Evolutionary conservation across 441 rosid species (phyloP), one percentile per base, ranked within the genome.

Genomic region (Omphalea diandra): DNA sequence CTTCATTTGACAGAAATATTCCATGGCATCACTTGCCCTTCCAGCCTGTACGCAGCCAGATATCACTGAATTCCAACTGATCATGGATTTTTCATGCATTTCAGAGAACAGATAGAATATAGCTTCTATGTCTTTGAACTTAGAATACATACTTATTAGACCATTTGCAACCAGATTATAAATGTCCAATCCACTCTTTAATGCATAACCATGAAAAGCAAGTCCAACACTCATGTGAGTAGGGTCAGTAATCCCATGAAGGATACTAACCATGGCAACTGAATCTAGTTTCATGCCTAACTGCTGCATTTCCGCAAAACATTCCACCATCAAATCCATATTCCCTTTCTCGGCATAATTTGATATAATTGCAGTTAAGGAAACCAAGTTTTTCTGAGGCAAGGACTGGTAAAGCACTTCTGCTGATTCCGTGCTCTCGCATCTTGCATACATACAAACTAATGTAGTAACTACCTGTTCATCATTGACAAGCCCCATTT

Each of bases 61-160:
- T 82, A 93, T 87, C 64, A 90, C 77, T 3, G 98, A 87, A 71
- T 93, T 93, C 95, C 98, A 93, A 79, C 89, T 87, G 60, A 76
- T 82, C 36, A 90, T 56, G 46, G 86, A 77, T 47, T 82, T 83
- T 75, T 85, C 86, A 0, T 72, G 71, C 72, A 90, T 67, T 63
- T 78, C 84, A n/a, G 76, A 74, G 73, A 90, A 92, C 69, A 90
- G 74, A 65, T 70, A 76, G 77, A 77, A 66, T 17, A 77, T 75
- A 60, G 91, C 84, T 83, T 86, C 83, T 6, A 78, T 47, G 64
- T 88, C 78, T 44, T 80, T 72, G 53, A 83, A 79, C 81, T 76
- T 86, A 56, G 84, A 85, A 70, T 90, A 88, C 97, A 92, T 87
- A 53, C 81, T 88, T 72, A 92, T 87, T 18, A 92, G 84, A 66